Percentiles rank a stretch among this genome's conserved stretches.
phyloP scores from a whole-genome alignment of 2,329 filamentous ascomycete genomes.

The Colletotrichum neosansevieriae region DNA sequence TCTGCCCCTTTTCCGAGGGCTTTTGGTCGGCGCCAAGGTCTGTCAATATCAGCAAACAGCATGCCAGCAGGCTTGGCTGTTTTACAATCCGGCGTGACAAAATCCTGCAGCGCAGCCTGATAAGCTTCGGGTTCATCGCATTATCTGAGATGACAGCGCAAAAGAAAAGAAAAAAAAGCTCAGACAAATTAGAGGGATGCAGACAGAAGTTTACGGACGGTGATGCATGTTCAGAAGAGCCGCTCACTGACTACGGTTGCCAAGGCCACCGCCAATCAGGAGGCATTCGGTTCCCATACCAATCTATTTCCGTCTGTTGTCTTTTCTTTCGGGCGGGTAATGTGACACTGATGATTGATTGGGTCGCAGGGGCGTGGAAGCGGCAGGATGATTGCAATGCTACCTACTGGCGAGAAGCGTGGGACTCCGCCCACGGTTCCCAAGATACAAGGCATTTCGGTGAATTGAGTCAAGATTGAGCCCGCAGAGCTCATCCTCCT shows the following conservation, averaged over 20 bases:
- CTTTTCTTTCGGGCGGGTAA: neutral
- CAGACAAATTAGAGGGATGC: neutral
- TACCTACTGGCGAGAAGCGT: neutral
- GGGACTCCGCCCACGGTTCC: neutral
- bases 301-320: constrained; percentile 15
- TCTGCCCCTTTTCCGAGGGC: constrained; percentile 11
- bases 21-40: constrained; percentile 29
- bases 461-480: neutral
- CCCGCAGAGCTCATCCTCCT: neutral
- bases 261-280: neutral
- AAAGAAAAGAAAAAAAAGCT: neutral
- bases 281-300: neutral
- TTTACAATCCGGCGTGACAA: neutral
- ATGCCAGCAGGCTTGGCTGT: neutral
- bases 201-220: neutral
- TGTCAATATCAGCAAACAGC: constrained; percentile 2
- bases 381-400: neutral
- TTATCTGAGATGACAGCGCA: neutral
- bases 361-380: neutral
- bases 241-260: neutral
- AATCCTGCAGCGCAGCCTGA: neutral
- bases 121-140: constrained; percentile 11
- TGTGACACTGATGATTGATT: constrained; percentile 8
- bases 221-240: neutral
- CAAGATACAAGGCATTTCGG: neutral